Base-by-base conservation (phyloP, 495 filamentous ascomycete species). In the Parathielavia hyrcaniae region DNA sequence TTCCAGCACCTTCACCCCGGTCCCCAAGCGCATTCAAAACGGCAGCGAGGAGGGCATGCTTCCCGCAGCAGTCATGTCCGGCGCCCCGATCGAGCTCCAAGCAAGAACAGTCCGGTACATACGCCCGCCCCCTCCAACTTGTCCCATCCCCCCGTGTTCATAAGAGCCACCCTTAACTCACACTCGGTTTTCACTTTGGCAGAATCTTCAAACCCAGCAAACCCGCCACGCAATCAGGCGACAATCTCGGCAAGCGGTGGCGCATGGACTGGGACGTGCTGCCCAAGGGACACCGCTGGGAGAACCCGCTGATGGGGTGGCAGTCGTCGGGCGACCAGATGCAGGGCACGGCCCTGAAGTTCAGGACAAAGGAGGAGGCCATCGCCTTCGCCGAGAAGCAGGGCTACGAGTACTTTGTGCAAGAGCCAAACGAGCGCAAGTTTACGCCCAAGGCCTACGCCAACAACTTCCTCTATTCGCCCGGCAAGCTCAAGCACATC, bases 211-310 rank as follows among this genome's bases (percentile, higher is more conserved):
- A 85, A 63, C 89, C 89, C 17, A 69, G 89, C 52, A 99, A 99
- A 72, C 80, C 95, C 32, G 91, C 93, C 41, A 95, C 92, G 11
- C 93, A 99, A 70, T 97, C 91, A 32, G 92, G 92, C 66, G 82
- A 81, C 59, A 90, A 86, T 84, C 85, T 88, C 61, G 73, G 79
- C 53, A 83, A 87, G 64, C 83, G 89, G 62, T 99, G 93, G 93
- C 87, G 88, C 41, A 96, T 99, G 91, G 93, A 99, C 70, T 99
- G 93, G 93, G 93, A 99, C 73, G 81, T 92, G 44, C 75, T 96
- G 34, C 76, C 78, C 61, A 95, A 88, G 75, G 82, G 82, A 46
- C 88, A 97, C 71, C 84, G 93, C 66, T 97, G 93, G 93, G 93
- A 99, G 80, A 99, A 99, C 75, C 87, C 84, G 40, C 76, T 97